phyloP scores from a whole-genome alignment of 768 basidiomycete species.

The Tephrocybe sp. region DNA sequence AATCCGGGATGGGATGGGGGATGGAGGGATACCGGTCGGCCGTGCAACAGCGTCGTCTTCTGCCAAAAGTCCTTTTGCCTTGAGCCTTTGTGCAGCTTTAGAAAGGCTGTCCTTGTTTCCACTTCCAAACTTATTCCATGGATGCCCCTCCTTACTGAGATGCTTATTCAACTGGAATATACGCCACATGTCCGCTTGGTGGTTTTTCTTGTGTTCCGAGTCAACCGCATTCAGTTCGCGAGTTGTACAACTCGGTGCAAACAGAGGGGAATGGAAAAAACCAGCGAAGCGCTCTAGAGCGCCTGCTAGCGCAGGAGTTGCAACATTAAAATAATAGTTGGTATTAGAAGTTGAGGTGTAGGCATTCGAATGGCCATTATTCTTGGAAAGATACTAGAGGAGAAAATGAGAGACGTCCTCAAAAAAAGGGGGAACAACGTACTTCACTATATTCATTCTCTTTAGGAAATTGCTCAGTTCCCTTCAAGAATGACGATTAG shows the following conservation, averaged over 20 bases:
- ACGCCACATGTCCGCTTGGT: conserved; percentile 89
- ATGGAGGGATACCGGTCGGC: conserved; percentile 30
- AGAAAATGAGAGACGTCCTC: conserved; percentile 9
- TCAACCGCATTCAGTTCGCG: conserved; percentile 95
- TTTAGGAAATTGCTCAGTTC: conserved; percentile 77
- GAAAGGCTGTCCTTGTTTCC: conserved; percentile 77
- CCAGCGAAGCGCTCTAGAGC: conserved; percentile 76
- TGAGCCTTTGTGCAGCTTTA: conserved; percentile 54
- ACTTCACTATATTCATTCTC: conserved; percentile 96
- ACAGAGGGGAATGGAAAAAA: conserved; percentile 94
- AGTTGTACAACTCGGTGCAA: conserved; percentile 78
- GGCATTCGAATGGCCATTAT: conserved; percentile 86
- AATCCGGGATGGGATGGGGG: conserved; percentile 52
- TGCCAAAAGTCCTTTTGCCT: conserved; percentile 43
- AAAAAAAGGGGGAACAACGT: conserved; percentile 9
- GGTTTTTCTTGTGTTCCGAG: conserved; percentile 96
- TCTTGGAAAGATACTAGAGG: conserved; percentile 70
- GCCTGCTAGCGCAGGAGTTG: conserved; percentile 57
- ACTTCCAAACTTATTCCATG: conserved; percentile 90
- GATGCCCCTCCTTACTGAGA: conserved; percentile 73
- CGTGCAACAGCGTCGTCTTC: conserved; percentile 24
- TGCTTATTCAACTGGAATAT: conserved; percentile 93
- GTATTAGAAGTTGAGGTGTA: conserved; percentile 92
- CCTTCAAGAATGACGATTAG: conserved; percentile 37
- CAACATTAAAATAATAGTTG: conserved; percentile 80